A percentile compares a stretch with the other conserved stretches of the same genome.
phyloP scores from a whole-genome alignment of 306 rosid species.

The Corylus americana region DNA sequence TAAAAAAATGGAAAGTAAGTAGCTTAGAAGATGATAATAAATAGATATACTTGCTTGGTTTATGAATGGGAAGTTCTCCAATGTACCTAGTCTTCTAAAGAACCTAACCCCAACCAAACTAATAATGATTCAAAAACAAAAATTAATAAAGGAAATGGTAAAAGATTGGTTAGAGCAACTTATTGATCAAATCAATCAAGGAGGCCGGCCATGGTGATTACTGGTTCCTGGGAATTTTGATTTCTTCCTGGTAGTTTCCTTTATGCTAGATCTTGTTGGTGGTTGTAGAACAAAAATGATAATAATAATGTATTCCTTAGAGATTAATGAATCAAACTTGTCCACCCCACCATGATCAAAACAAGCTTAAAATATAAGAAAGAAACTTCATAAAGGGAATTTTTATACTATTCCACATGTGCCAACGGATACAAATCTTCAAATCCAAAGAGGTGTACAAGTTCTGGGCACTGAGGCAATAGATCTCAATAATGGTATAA shows the following conservation, averaged over 20 bases:
- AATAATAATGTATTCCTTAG: not conserved
- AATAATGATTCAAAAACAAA: no score
- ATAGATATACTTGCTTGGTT: no score
- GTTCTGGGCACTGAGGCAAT: conserved; percentile 22
- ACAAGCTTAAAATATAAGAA: not conserved
- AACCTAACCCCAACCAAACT: no score
- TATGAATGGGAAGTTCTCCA: no score
- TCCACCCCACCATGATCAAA: not conserved
- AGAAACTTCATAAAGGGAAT: not conserved
- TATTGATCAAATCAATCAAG: not conserved
- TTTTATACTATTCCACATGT: conserved; percentile 21
- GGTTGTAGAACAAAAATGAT: not conserved
- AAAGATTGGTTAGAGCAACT: not conserved
- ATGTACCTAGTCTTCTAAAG: no score
- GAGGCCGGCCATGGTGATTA: not conserved
- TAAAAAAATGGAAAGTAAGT: no score
- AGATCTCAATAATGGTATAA: not conserved
- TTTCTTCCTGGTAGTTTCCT: not conserved
- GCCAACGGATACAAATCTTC: not conserved
- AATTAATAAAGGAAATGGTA: not conserved
- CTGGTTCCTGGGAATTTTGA: not conserved
- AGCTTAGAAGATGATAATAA: no score
- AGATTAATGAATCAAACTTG: not conserved
- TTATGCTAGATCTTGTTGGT: not conserved
- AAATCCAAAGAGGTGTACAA: conserved; percentile 5